These are phyloP conservation scores for Plantago coronopus DNA, from an alignment of 305 asterid genomes.

Conservation along the genomic window DNA sequence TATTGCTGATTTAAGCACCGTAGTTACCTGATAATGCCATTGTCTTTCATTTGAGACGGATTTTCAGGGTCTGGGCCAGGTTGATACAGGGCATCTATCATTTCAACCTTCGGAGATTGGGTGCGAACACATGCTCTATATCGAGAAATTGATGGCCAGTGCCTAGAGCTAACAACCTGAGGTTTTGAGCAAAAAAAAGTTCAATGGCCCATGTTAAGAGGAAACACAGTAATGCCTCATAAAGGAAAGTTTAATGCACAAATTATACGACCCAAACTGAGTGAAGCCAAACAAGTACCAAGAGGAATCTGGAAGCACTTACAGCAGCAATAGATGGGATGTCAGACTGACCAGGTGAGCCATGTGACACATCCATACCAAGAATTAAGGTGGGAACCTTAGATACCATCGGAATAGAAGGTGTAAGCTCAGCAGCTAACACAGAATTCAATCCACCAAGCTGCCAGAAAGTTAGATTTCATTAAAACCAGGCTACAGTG, in stretches of 20 bases:
- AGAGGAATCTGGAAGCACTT: constrained; percentile 2
- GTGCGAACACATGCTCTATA: constrained; percentile 81
- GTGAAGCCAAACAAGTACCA: neutral
- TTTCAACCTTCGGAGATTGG: constrained; percentile 71
- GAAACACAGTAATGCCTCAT: neutral
- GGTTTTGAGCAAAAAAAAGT: constrained; percentile 16
- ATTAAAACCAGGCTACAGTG: neutral
- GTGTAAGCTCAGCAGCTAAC: constrained; percentile 50
- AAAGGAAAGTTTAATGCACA: neutral
- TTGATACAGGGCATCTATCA: constrained; percentile 64
- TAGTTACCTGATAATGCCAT: constrained; percentile 68
- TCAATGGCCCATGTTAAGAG: constrained; percentile 1
- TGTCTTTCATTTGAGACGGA: no score
- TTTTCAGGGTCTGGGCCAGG: constrained; percentile 55
- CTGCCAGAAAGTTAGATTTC: constrained; percentile 36
- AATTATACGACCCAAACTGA: neutral
- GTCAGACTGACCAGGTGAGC: constrained; percentile 88
- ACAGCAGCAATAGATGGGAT: constrained; percentile 93
- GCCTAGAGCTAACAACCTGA: constrained; percentile 83
- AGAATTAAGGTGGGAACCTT: constrained; percentile 72
- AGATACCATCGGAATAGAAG: constrained; percentile 59
- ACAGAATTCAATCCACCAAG: constrained; percentile 81
- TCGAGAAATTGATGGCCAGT: constrained; percentile 83
- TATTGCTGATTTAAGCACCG: neutral
- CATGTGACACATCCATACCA: constrained; percentile 94